Evolutionary conservation across 371 early-diverging fungal genomes (phyloP), one percentile per base, ranked within the genome.

Genomic region (Rhizopus arrhizus): DNA sequence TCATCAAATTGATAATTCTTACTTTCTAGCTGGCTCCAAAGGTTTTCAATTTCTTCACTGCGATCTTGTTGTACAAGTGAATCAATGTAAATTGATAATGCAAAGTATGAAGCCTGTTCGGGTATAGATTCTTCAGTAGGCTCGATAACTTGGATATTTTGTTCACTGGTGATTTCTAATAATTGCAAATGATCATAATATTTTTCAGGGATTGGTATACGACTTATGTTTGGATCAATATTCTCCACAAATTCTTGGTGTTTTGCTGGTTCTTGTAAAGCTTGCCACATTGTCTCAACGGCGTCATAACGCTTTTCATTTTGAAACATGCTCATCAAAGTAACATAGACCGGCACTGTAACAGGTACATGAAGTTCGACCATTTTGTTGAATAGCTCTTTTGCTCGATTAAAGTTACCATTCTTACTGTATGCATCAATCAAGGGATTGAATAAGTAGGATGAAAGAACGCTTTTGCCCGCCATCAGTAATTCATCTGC

Each of bases 71-170:
- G 28, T 2, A 47, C 6, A 29, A 80, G 45, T 0, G 72, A 43
- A 22, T 77, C 75, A 12, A 80, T 56, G 31, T 74, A 75, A 4
- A 77, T 42, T 2, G 80, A 73, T 10, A 80, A 29, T 5, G 75
- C 75, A 64, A 75, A 80, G 4, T 62, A 61, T 2, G 74, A 56
- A 0, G 48, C 49, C n/a, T 46, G 15, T 8, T 58, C 33, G 7
- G 57, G 36, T 35, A 46, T 31, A 41, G 16, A n/a, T 22, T 52
- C 31, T 12, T 29, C 12, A 22, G 5, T 1, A 28, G 31, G 31
- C 3, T 48, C 48, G 12, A 33, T 22, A 3, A 38, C 35, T 22
- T 11, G 3, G 5, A 45, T 49, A 5, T n/a, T 36, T 41, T 33
- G 3, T 16, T 40, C 10, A 3, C 12, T 15, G 15, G 22, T 8